phyloP scores from a whole-genome alignment of 2,329 filamentous ascomycete genomes.

The Beauveria medogensis region DNA sequence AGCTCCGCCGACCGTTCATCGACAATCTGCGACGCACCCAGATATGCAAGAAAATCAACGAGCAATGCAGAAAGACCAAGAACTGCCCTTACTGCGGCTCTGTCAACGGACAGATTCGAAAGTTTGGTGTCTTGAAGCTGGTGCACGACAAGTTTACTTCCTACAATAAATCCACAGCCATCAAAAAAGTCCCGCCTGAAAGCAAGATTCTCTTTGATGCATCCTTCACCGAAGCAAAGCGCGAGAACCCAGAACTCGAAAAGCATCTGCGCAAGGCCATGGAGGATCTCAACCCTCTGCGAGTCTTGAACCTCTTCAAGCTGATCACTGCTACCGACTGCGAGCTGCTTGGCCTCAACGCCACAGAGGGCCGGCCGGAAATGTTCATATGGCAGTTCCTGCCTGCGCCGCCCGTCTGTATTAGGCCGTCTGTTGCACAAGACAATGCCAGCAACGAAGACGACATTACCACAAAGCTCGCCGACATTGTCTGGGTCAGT shows the following conservation, averaged over 20 bases:
- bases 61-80: slow-evolving; percentile 81
- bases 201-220: slow-evolving; percentile 80
- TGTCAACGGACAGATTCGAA: slow-evolving; percentile 86
- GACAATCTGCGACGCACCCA: slow-evolving; percentile 81
- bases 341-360: slow-evolving; percentile 82
- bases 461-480: slow-evolving; percentile 92
- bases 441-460: slow-evolving; percentile 93
- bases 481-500: slow-evolving; percentile 90
- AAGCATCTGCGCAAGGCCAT: slow-evolving; percentile 87
- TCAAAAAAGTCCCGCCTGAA: slow-evolving; percentile 72
- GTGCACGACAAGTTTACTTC: slow-evolving; percentile 86
- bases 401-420: slow-evolving; percentile 87
- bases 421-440: slow-evolving; percentile 87
- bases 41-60: slow-evolving; percentile 81
- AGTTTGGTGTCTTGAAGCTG: slow-evolving; percentile 86
- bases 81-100: slow-evolving; percentile 72
- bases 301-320: slow-evolving; percentile 86
- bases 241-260: slow-evolving; percentile 72
- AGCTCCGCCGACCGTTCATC: slow-evolving; percentile 70
- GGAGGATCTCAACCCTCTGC: slow-evolving; percentile 86
- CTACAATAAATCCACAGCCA: slow-evolving; percentile 81
- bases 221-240: slow-evolving; percentile 74
- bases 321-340: slow-evolving; percentile 79
- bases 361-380: slow-evolving; percentile 79
- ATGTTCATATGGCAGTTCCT: slow-evolving; percentile 98